A percentile compares a stretch with the other conserved stretches of the same genome.
phyloP scores from a whole-genome alignment of 2,329 filamentous ascomycete genomes.

The Verticillium nubilum region DNA sequence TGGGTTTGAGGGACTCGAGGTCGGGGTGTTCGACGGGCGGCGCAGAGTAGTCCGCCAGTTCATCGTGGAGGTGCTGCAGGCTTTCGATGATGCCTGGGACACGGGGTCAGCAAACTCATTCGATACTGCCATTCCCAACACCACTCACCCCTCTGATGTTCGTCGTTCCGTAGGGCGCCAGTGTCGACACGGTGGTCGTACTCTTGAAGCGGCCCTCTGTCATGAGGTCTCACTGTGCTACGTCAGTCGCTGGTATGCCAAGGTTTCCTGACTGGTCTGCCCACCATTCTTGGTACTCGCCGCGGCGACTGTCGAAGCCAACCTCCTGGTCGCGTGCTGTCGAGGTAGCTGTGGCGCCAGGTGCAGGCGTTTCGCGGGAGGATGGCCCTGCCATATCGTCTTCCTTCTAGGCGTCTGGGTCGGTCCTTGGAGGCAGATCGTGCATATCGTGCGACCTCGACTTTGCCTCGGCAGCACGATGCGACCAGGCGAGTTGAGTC shows the following conservation, averaged over 20 bases:
- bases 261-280: neutral
- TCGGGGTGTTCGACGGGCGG: constrained; percentile 72
- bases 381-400: neutral
- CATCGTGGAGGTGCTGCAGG: constrained; percentile 83
- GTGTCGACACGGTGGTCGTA: constrained; percentile 77
- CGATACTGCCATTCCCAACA: neutral
- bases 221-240: constrained; percentile 15
- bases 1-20: constrained; percentile 60
- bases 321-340: constrained; percentile 1
- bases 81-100: constrained; percentile 74
- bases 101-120: constrained; percentile 3
- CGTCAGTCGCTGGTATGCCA: neutral
- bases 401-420: neutral
- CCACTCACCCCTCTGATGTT: constrained; percentile 72
- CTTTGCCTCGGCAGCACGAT: neutral
- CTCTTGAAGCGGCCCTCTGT: constrained; percentile 72
- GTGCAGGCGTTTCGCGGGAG: neutral
- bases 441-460: neutral
- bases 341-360: neutral
- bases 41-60: constrained; percentile 67
- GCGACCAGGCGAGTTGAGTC: constrained; percentile 1
- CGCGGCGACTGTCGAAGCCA: constrained; percentile 9
- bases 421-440: neutral
- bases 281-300: constrained; percentile 5
- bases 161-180: constrained; percentile 75